Percentiles rank a stretch among this genome's conserved stretches.
These are phyloP conservation scores for Amanita rubescens DNA, from an alignment of 768 basidiomycete genomes.

Conservation along the genomic window DNA sequence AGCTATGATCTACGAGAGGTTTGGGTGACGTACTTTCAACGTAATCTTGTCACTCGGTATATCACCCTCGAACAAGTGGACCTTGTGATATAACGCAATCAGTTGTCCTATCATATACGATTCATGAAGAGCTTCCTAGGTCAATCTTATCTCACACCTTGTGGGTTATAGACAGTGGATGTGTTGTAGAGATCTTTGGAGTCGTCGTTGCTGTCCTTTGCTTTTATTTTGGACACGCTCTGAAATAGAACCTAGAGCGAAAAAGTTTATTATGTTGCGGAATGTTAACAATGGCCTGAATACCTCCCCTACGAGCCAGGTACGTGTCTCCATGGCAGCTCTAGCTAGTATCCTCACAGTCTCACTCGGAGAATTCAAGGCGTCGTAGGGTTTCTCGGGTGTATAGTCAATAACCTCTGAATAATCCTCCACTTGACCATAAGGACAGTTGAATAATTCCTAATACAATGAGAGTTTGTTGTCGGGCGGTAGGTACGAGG, in stretches of 20 bases:
- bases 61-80: slow-evolving; percentile 97
- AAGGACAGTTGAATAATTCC: slow-evolving; percentile 90
- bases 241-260: slow-evolving; percentile 78
- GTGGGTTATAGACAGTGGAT: slow-evolving; percentile 81
- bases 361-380: slow-evolving; percentile 51
- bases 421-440: slow-evolving; percentile 66
- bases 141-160: slow-evolving; percentile 37
- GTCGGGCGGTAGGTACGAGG: not conserved
- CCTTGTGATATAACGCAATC: slow-evolving; percentile 84
- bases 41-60: slow-evolving; percentile 88
- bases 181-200: slow-evolving; percentile 94
- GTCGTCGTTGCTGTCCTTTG: no score
- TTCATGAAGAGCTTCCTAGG: slow-evolving; percentile 6
- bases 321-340: slow-evolving; percentile 65
- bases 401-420: slow-evolving; percentile 71
- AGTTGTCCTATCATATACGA: slow-evolving; percentile 56
- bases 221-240: slow-evolving; percentile 59
- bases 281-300: slow-evolving; percentile 3
- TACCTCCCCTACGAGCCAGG: slow-evolving; percentile 96
- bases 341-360: slow-evolving; percentile 77
- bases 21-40: slow-evolving; percentile 58
- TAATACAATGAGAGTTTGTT: slow-evolving; percentile 18
- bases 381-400: slow-evolving; percentile 51
- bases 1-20: not conserved
- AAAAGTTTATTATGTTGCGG: not conserved